These are phyloP conservation scores for Xylaria sp. DNA, from an alignment of 2,329 filamentous ascomycete genomes.

Conservation along the genomic window DNA sequence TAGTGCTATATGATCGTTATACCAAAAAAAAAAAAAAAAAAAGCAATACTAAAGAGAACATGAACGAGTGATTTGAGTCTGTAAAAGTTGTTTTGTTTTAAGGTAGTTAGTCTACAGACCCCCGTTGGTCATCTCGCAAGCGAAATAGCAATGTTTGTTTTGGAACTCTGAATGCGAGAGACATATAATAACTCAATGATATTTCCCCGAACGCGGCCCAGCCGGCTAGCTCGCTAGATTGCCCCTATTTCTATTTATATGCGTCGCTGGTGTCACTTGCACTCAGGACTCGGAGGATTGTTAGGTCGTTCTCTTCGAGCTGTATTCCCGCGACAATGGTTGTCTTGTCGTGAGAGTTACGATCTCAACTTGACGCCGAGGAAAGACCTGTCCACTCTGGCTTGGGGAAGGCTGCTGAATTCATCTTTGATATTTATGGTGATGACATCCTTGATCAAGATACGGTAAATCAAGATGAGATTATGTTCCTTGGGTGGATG, in stretches of 20 bases:
- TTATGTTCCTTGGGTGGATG: no score
- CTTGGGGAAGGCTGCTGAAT: background rate
- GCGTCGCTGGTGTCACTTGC: background rate
- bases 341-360: background rate
- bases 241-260: background rate
- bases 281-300: background rate
- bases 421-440: no score
- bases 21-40: no score
- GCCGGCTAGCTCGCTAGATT: no score
- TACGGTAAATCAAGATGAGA: no score
- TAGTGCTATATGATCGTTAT: no score
- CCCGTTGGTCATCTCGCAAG: background rate
- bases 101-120: constrained; percentile 42
- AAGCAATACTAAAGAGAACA: no score
- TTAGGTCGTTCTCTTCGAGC: background rate
- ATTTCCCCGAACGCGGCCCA: background rate
- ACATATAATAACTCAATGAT: background rate
- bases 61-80: no score
- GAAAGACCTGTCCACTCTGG: background rate
- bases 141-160: background rate
- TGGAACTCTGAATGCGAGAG: background rate
- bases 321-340: background rate
- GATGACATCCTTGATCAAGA: no score
- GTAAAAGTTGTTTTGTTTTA: no score
- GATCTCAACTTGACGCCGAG: background rate